phyloP scores from a whole-genome alignment of 2,329 filamentous ascomycete species.

The Diaporthe citriasiana region DNA sequence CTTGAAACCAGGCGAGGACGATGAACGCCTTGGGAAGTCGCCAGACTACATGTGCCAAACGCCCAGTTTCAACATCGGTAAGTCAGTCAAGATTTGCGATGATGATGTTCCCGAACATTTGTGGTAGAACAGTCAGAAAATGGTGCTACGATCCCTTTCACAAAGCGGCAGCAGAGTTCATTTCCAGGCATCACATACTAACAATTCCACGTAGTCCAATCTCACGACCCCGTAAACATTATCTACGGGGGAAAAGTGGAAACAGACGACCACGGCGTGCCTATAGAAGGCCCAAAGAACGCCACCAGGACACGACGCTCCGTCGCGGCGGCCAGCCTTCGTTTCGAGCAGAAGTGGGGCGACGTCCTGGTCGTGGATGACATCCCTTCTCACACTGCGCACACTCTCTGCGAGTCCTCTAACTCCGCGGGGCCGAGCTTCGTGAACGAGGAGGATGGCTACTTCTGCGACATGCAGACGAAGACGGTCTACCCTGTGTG shows the following conservation, averaged over 20 bases:
- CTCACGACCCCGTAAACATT: background rate
- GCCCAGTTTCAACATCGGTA: background rate
- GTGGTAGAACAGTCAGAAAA: too few relatives aligned
- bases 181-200: background rate
- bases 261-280: background rate
- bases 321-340: background rate
- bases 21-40: background rate
- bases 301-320: background rate
- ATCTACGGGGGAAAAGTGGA: background rate
- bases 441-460: background rate
- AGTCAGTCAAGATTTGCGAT: background rate
- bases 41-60: background rate
- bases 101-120: too few relatives aligned
- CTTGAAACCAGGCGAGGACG: background rate
- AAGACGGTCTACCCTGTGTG: background rate
- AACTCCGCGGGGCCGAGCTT: background rate
- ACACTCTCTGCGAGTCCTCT: background rate
- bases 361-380: background rate
- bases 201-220: background rate
- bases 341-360: background rate
- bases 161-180: too few relatives aligned
- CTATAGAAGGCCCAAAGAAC: background rate
- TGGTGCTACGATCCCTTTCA: too few relatives aligned
- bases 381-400: background rate
- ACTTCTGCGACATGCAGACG: background rate